These are phyloP conservation scores for Asterochloris erici DNA, from an alignment of 139 green algal genomes.

Conservation along the genomic window DNA sequence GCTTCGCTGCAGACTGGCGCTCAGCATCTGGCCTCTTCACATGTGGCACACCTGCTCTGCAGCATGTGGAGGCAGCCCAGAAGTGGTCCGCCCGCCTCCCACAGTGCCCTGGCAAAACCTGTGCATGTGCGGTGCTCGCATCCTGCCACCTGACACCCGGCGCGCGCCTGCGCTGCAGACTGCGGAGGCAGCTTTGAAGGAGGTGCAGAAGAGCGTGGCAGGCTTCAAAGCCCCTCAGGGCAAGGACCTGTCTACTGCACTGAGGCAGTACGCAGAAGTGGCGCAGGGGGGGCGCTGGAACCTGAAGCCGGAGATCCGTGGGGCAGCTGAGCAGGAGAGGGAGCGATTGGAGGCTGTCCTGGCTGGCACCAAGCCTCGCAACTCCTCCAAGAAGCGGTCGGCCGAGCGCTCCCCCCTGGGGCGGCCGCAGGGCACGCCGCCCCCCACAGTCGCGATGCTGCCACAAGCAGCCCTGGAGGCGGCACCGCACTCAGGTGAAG, in stretches of 20 bases:
- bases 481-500: background rate
- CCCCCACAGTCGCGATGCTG: background rate
- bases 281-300: background rate
- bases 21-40: background rate
- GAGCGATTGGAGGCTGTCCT: background rate
- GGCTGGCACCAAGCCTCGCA: background rate
- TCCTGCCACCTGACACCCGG: background rate
- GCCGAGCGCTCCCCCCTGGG: background rate
- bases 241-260: background rate
- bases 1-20: background rate
- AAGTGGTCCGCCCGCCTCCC: too few species aligned
- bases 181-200: background rate
- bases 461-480: background rate
- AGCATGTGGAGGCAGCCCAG: background rate
- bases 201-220: slow-evolving; percentile 6
- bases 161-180: background rate
- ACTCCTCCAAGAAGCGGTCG: background rate
- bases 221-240: slow-evolving; percentile 3
- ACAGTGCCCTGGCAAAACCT: background rate
- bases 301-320: background rate
- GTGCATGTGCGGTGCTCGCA: background rate
- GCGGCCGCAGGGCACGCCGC: background rate
- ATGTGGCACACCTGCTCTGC: background rate
- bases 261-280: background rate
- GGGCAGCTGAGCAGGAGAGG: background rate